Base-by-base conservation (phyloP, 345 rosid genomes). In the Sonneratia caseolaris region DNA sequence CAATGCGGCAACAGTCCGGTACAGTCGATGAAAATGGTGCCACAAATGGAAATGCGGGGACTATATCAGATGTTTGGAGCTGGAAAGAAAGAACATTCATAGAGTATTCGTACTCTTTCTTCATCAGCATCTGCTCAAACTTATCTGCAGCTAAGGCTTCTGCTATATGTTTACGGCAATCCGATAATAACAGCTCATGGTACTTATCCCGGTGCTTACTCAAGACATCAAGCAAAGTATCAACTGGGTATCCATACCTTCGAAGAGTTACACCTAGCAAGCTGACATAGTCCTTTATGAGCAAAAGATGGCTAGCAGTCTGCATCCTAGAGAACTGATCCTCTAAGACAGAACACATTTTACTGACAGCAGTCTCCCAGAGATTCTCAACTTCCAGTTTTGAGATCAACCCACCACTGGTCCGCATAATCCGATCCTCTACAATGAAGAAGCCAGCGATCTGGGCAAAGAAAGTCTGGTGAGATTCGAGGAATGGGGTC, bases 241-340 rank as follows among this genome's bases (percentile, higher is more conserved):
- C 97, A 22, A 91, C 97, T 19, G 89, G 85, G 70, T 91, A 94
- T 0, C 98, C 97, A 66, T 87, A 94, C 75, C 97, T 86, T 4
- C 95, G 88, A 75, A 94, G 68, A 40, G 96, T 94, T 72, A 94
- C 96, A 0, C 97, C 97, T 68, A 94, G 83, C 92, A 94, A 85
- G 76, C 98, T 94, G 74, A 94, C 98, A 77, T 94, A 94, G 67
- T 94, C 98, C 82, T 94, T 94, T 37, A 94, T 91, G 85, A 94
- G 68, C 81, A 94, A 83, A 55, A 94, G 84, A 84, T 94, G 98
- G 81, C 88, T 94, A 3, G 98, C 98, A 27, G 97, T 94, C 74
- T 94, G 97, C 98, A 94, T 94, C 75, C 98, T 87, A 47, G 99
- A 95, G 81, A 95, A 95, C 78, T 95, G 99, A 81, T 95, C 99